Evolutionary conservation across 345 rosid genomes (phyloP), one percentile per base, ranked within the genome.

Genomic region (Gossypioides kirkii): DNA sequence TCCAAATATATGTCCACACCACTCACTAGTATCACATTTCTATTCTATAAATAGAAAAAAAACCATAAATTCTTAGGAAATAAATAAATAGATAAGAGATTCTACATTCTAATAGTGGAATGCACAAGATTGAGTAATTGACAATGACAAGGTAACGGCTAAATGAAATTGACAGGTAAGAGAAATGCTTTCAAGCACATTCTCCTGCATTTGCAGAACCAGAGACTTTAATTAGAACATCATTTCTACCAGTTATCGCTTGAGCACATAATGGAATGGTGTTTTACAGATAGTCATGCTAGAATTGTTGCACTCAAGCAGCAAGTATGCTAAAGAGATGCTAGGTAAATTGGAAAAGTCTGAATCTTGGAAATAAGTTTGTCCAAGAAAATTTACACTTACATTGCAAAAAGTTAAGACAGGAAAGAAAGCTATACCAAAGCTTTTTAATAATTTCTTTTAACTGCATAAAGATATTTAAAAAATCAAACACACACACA

Each of bases 121-220:
- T 45, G 54, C 71, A 67, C 4, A 12, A 67, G 71, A 67, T 46
- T 9, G 10, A 66, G 25, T 16, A 25, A 28, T 50, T 26, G 59
- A 58, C 10, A 25, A 58, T 58, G 62, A 50, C 72, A 68, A 26
- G 43, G 59, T 49, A 69, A 69, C 13, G 11, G 25, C 26, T 69
- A 28, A 5, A 69, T 49, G 59, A 49, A 68, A 49, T 26, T 16
- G 45, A 49, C 25, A 26, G 25, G 32, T 49, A 68, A 17, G 38
- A 68, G 42, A 68, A 67, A 26, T 22, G 25, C 22, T 49, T 49
- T 47, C 23, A 17, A 28, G 71, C 43, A 49, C 17, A 26, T 26
- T 49, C 58, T 68, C 71, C 42, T 26, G 18, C 25, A 49, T 49
- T 68, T 49, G 58, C 16, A 26, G 9, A 68, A 28, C 18, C 71